Evolutionary conservation across 306 rosid genomes (phyloP).

Genomic region (Cucumis sativus): Cucumber_9930_V3 NC_026660.2:18205001-18205500

Average conservation of each 20-base stretch:
- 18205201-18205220: constrained; percentile 23
- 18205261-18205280: constrained; percentile 24
- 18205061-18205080: constrained; percentile 2
- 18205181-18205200: constrained; percentile 10
- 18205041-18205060: constrained; percentile 5
- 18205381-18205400: too few relatives aligned
- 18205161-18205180: constrained; percentile 21
- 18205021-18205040: constrained; percentile 11
- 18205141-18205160: constrained; percentile 29
- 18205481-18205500: too few relatives aligned
- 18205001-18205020: neutral
- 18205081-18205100: neutral
- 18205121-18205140: constrained; percentile 40
- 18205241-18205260: constrained; percentile 52
- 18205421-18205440: neutral
- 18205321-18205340: constrained; percentile 16
- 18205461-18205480: neutral
- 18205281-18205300: constrained; percentile 13
- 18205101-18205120: constrained; percentile 3
- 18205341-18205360: neutral
- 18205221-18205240: constrained; percentile 28
- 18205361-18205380: neutral
- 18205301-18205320: constrained; percentile 7
- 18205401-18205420: too few relatives aligned
- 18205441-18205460: neutral